phyloP scores from a whole-genome alignment of 805 yeast genomes.

The Cyberlindnera petersonii region DNA sequence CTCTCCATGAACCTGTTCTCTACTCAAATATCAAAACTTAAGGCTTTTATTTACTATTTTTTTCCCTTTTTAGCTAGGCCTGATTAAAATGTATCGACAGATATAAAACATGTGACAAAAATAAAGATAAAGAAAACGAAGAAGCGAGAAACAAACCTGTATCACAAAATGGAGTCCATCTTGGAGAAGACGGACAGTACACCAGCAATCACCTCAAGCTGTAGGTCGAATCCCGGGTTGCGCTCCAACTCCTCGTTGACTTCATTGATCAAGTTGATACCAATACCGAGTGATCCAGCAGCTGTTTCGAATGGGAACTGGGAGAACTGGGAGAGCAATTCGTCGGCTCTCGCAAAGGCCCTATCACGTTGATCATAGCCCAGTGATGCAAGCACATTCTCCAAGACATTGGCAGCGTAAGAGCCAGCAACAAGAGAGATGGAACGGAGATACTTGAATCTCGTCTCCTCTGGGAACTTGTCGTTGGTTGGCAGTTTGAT shows the following conservation, averaged over 20 bases:
- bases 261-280: constrained; percentile 57
- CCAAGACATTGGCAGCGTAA: constrained; percentile 94
- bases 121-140: too few relatives aligned
- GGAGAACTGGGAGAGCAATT: constrained; percentile 72
- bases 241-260: constrained; percentile 42
- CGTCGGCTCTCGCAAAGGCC: constrained; percentile 94
- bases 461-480: constrained; percentile 65
- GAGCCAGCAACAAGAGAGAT: constrained; percentile 82
- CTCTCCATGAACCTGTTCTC: not conserved
- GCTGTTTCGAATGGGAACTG: constrained; percentile 77
- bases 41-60: too few relatives aligned
- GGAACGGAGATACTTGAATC: constrained; percentile 70
- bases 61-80: too few relatives aligned
- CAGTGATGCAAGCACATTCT: constrained; percentile 72
- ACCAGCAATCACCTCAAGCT: constrained; percentile 87
- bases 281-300: constrained; percentile 60
- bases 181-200: constrained; percentile 85
- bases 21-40: too few relatives aligned
- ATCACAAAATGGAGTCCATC: constrained; percentile 79
- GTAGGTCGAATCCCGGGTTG: constrained; percentile 48
- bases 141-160: not conserved
- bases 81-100: too few relatives aligned
- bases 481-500: constrained; percentile 52
- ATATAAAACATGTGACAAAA: too few relatives aligned
- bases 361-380: constrained; percentile 87